Evolutionary conservation across 768 basidiomycete species (phyloP).

Genomic region (Hebeloma cylindrosporum): DNA sequence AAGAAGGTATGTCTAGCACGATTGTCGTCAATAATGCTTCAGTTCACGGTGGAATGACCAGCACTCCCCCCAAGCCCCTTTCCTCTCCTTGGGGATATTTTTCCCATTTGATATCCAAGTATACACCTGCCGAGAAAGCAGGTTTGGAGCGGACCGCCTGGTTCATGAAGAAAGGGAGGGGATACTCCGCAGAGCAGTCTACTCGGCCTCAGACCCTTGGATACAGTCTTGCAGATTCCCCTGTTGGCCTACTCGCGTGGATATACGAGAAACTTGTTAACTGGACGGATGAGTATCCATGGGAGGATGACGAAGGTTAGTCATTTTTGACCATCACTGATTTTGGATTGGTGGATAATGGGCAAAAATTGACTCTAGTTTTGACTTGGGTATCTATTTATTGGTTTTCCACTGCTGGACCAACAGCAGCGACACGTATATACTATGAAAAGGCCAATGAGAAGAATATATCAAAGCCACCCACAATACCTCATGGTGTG

Average conservation of each 20-base stretch:
- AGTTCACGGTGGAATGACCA: no score
- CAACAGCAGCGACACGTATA: constrained; percentile 55
- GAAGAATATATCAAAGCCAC: constrained; percentile 9
- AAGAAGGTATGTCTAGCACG: no score
- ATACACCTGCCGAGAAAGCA: constrained; percentile 34
- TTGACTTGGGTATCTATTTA: constrained; percentile 58
- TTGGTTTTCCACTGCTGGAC: constrained; percentile 58
- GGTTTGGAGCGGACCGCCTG: constrained; percentile 30
- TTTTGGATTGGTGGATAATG: neutral
- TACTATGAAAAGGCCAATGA: constrained; percentile 49
- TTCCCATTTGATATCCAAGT: constrained; percentile 23
- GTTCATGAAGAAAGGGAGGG: constrained; percentile 32
- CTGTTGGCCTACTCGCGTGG: constrained; percentile 53
- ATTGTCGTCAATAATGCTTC: no score
- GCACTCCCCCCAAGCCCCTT: constrained; percentile 20
- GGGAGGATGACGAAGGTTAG: constrained; percentile 56
- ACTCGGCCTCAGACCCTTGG: constrained; percentile 55
- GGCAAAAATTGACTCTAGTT: constrained; percentile 35
- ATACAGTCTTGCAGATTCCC: constrained; percentile 59
- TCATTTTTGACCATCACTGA: neutral
- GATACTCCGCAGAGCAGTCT: constrained; percentile 40
- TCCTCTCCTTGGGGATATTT: constrained; percentile 24
- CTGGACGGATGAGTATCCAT: constrained; percentile 54
- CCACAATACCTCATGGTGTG: constrained; percentile 45
- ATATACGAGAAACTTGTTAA: constrained; percentile 51